Conservation (phyloP, 1,139 yeast genomes). For the Geotrichum reessii region DNA sequence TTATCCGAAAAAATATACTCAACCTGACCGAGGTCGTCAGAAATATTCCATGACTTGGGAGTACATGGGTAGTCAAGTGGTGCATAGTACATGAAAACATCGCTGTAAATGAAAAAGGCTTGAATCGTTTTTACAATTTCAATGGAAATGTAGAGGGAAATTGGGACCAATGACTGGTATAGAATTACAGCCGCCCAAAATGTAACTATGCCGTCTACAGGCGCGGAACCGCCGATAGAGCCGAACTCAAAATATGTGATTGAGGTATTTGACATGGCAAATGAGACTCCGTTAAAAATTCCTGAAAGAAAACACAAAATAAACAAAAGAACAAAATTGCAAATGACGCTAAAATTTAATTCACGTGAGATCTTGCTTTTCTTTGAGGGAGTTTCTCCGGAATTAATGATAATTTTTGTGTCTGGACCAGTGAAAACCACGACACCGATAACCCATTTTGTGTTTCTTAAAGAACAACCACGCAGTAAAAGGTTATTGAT, state of each 20-base stretch:
- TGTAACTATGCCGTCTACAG: constrained; percentile 74
- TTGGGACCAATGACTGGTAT: constrained; percentile 87
- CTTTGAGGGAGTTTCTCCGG: constrained; percentile 91
- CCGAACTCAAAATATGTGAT: constrained; percentile 68
- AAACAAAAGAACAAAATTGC: constrained; percentile 71
- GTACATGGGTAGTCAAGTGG: constrained; percentile 87
- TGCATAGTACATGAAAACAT: constrained; percentile 77
- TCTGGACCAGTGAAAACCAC: constrained; percentile 90
- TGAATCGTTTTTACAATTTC: constrained; percentile 91
- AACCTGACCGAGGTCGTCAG: constrained; percentile 95
- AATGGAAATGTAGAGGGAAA: constrained; percentile 84
- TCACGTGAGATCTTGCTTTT: constrained; percentile 77
- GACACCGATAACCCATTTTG: constrained; percentile 56
- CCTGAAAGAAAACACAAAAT: constrained; percentile 79
- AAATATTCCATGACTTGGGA: constrained; percentile 94
- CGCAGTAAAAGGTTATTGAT: constrained; percentile 77
- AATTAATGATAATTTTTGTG: constrained; percentile 86
- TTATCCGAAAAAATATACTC: constrained; percentile 94
- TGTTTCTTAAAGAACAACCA: constrained; percentile 63
- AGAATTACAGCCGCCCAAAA: constrained; percentile 86
- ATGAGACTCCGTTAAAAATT: constrained; percentile 72
- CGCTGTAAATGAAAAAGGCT: constrained; percentile 85
- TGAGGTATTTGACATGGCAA: constrained; percentile 49
- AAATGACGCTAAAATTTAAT: constrained; percentile 72
- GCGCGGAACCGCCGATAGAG: constrained; percentile 55